phyloP scores from a whole-genome alignment of 2,329 filamentous ascomycete species.

The Cyphellophora europaea region DNA sequence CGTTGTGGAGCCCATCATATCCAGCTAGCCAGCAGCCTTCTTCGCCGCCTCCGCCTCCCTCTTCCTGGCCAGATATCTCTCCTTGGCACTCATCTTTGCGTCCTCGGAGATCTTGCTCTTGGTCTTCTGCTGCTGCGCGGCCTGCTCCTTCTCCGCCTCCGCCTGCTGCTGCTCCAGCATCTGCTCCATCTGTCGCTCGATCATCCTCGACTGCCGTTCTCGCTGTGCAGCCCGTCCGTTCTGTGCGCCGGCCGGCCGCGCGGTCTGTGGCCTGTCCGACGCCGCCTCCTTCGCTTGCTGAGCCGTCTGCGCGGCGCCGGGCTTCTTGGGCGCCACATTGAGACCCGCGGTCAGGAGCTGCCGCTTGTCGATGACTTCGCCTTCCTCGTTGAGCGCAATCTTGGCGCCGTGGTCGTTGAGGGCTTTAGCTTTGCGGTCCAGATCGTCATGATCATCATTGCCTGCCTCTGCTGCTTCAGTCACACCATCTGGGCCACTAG shows the following conservation, averaged over 20 bases:
- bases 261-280: slow-evolving; percentile 6
- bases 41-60: slow-evolving; percentile 27
- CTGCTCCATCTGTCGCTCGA: slow-evolving; percentile 50
- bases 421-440: slow-evolving; percentile 47
- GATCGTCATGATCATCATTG: slow-evolving; percentile 32
- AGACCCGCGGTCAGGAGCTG: slow-evolving; percentile 53
- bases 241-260: slow-evolving; percentile 21
- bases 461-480: slow-evolving; percentile 21
- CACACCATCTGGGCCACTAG: slow-evolving; percentile 22
- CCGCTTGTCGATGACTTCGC: slow-evolving; percentile 54
- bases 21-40: no score
- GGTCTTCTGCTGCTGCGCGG: slow-evolving; percentile 43
- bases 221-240: slow-evolving; percentile 35
- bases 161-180: slow-evolving; percentile 46
- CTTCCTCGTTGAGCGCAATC: slow-evolving; percentile 54
- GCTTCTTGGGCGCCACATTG: slow-evolving; percentile 49
- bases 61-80: slow-evolving; percentile 53
- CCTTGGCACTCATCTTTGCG: slow-evolving; percentile 52
- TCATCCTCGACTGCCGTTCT: slow-evolving; percentile 50
- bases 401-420: slow-evolving; percentile 41
- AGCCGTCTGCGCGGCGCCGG: slow-evolving; percentile 14
- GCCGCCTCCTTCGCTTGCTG: slow-evolving; percentile 10
- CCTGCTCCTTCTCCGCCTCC: slow-evolving; percentile 46
- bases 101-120: slow-evolving; percentile 50
- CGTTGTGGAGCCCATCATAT: no score